Conservation (phyloP, 2,329 filamentous ascomycete species). For the Microdochium paspali region DNA sequence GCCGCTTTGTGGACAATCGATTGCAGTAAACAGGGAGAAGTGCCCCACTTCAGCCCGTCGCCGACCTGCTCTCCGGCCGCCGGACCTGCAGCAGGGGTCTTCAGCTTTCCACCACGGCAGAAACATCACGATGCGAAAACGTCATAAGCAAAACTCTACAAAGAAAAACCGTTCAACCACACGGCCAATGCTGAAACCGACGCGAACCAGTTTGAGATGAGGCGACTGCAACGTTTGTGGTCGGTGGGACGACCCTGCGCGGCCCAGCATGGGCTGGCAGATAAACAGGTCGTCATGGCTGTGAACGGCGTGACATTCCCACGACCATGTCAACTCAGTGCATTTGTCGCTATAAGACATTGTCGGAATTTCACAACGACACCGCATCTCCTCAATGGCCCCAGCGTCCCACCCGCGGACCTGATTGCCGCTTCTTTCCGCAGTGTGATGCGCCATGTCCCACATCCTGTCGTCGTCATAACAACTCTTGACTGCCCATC, state of each 20-base stretch:
- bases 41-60: too few relatives aligned
- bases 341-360: too few relatives aligned
- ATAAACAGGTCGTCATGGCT: too few relatives aligned
- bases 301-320: too few relatives aligned
- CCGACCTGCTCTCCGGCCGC: too few relatives aligned
- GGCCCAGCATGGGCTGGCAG: constrained; percentile 24
- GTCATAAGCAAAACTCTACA: not conserved
- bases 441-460: constrained; percentile 41
- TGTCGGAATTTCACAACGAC: not conserved
- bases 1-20: too few relatives aligned
- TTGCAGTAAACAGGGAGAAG: too few relatives aligned
- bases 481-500: constrained; percentile 29
- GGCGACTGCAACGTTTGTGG: not conserved
- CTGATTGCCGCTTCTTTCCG: constrained; percentile 37
- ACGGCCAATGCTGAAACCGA: not conserved
- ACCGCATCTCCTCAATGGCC: too few relatives aligned
- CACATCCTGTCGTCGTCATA: constrained; percentile 46
- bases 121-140: not conserved
- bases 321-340: not conserved
- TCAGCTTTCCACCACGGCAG: too few relatives aligned
- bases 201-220: not conserved
- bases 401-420: constrained; percentile 1
- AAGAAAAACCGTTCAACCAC: not conserved
- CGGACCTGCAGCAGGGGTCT: too few relatives aligned
- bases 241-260: constrained; percentile 15